Percentiles rank a stretch among this genome's conserved stretches.
These are phyloP conservation scores for Dianthus caryophyllus DNA, from an alignment of 148 eudicot species.

Conservation along the genomic window DNA sequence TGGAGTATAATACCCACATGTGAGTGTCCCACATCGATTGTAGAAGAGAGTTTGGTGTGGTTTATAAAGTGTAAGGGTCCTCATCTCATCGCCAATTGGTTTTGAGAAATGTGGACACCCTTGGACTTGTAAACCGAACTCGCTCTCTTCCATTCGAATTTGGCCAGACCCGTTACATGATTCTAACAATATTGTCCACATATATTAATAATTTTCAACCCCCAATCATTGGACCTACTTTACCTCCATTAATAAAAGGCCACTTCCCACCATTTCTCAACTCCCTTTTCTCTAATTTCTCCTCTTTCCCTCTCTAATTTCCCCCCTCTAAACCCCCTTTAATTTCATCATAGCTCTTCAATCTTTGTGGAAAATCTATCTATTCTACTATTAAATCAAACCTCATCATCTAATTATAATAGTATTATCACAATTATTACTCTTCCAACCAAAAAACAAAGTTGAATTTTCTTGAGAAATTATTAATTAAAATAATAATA, in stretches of 20 bases:
- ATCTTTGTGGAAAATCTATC: conserved; percentile 15
- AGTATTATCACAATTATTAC: neutral
- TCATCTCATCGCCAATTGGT: too few species aligned
- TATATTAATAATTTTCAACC: neutral
- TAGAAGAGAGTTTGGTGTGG: too few species aligned
- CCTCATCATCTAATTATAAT: neutral
- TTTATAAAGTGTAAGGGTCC: too few species aligned
- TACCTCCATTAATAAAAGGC: conserved; percentile 20
- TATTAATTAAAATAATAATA: neutral
- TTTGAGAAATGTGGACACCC: too few species aligned
- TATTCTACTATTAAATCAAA: conserved; percentile 6
- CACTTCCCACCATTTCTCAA: neutral
- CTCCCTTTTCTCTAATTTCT: neutral
- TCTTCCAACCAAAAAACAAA: neutral
- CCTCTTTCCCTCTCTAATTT: conserved; percentile 17
- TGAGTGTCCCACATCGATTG: too few species aligned
- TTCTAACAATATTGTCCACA: neutral
- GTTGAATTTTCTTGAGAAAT: neutral
- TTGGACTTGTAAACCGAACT: too few species aligned
- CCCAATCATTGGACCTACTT: conserved; percentile 26
- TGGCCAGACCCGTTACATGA: too few species aligned
- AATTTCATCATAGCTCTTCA: neutral
- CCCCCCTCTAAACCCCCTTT: neutral
- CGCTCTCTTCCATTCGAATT: too few species aligned
- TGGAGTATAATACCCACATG: too few species aligned